Percentiles rank a stretch among this genome's conserved stretches.
Evolutionary conservation across 768 basidiomycete genomes (phyloP).

Genomic region (Tulasnella sp.): DNA sequence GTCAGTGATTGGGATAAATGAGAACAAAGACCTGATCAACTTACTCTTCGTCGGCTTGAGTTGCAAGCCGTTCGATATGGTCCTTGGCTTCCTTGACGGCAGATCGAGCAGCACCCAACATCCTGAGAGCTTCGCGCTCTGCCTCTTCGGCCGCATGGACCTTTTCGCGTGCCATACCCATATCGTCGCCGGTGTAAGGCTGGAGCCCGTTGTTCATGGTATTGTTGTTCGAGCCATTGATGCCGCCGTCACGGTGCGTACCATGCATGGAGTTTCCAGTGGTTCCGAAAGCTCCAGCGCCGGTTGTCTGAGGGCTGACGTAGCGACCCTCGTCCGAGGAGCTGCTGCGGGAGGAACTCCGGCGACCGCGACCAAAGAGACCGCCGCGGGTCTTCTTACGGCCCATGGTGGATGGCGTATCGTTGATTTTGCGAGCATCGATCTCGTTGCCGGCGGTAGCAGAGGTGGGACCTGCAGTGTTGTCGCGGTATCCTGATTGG

Average conservation of each 20-base stretch:
- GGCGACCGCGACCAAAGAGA: background rate
- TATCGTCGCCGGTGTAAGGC: constrained; percentile 3
- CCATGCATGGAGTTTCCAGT: background rate
- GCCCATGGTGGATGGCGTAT: background rate
- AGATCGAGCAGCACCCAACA: background rate
- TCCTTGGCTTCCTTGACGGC: constrained; percentile 17
- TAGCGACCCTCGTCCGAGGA: background rate
- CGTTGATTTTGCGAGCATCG: background rate
- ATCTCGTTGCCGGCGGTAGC: background rate
- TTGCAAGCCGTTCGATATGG: background rate
- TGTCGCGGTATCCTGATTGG: background rate
- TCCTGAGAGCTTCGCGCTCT: background rate
- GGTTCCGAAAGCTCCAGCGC: background rate
- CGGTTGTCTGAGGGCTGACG: background rate
- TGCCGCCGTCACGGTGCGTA: background rate
- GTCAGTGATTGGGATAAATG: background rate
- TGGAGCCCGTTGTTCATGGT: background rate
- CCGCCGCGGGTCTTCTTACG: background rate
- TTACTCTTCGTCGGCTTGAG: constrained; percentile 17
- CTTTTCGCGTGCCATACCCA: constrained; percentile 10
- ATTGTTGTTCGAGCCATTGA: background rate
- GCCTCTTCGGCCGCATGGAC: constrained; percentile 8
- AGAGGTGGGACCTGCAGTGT: background rate
- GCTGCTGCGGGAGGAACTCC: background rate
- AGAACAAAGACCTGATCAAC: background rate